Conservation (phyloP, 192 early-diverging fungal species). For the Podila epigama region DNA sequence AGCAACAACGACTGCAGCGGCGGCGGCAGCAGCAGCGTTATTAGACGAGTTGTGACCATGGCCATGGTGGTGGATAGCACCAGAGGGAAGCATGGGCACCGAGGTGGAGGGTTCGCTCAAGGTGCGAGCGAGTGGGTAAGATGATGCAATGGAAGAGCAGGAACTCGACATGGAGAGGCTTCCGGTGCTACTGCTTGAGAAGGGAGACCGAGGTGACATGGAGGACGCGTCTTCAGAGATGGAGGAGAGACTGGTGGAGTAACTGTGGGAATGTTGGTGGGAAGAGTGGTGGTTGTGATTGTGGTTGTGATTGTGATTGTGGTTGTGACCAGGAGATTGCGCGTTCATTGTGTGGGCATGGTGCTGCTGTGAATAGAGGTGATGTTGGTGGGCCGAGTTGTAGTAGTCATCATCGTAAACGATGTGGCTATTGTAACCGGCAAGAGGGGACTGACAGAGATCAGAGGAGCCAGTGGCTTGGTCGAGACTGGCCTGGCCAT, state of each 20-base stretch:
- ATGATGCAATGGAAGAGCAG: conserved; percentile 11
- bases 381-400: conserved; percentile 40
- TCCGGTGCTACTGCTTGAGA: conserved; percentile 21
- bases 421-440: conserved; percentile 25
- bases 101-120: conserved; percentile 47
- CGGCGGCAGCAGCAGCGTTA: too few species aligned
- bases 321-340: conserved; percentile 15
- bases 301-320: not conserved
- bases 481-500: conserved; percentile 20
- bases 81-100: conserved; percentile 15
- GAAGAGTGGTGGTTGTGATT: not conserved
- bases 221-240: conserved; percentile 31
- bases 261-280: conserved; percentile 18
- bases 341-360: not conserved
- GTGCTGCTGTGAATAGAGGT: conserved; percentile 42
- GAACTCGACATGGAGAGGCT: conserved; percentile 17
- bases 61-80: not conserved
- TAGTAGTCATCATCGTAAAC: conserved; percentile 46
- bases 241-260: conserved; percentile 36
- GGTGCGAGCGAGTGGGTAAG: conserved; percentile 31
- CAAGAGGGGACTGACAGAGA: conserved; percentile 25
- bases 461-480: conserved; percentile 29
- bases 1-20: too few species aligned
- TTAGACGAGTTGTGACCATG: too few species aligned
- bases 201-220: conserved; percentile 32